These are phyloP conservation scores for Aspergillus pseudoglaucus DNA, from an alignment of 2,329 filamentous ascomycete genomes.

Conservation along the genomic window DNA sequence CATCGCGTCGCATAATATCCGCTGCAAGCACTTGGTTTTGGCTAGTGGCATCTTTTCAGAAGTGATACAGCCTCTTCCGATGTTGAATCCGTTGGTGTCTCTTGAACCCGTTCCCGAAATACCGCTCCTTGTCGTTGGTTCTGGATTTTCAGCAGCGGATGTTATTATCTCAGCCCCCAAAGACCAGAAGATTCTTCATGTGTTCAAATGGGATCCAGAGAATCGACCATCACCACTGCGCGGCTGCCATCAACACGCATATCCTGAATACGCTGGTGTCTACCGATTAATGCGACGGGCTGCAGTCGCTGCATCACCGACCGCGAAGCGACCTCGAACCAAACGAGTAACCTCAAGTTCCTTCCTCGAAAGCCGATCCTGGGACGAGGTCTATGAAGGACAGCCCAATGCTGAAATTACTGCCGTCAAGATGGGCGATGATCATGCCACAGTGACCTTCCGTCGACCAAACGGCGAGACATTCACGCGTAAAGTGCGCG, in stretches of 20 bases:
- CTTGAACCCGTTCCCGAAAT: conserved; percentile 19
- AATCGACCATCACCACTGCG: conserved; percentile 51
- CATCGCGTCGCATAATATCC: conserved; percentile 46
- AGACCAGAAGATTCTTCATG: conserved; percentile 50
- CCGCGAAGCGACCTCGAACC: conserved; percentile 19
- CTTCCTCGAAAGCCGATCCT: conserved; percentile 44
- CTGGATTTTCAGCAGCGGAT: conserved; percentile 58
- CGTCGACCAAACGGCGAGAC: conserved; percentile 36
- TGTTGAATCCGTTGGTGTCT: conserved; percentile 42
- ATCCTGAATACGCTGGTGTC: conserved; percentile 56
- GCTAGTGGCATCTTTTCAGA: conserved; percentile 55
- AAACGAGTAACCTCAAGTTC: conserved; percentile 37
- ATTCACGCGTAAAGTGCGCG: conserved; percentile 42
- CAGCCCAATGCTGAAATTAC: conserved; percentile 48
- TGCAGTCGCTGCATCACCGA: conserved; percentile 18
- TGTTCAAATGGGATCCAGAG: conserved; percentile 55
- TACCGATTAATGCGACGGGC: conserved; percentile 56
- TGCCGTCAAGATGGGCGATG: conserved; percentile 26
- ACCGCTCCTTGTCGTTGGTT: conserved; percentile 53
- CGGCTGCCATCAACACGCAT: conserved; percentile 54
- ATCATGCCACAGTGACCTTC: conserved; percentile 37
- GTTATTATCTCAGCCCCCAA: conserved; percentile 50
- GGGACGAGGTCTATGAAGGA: conserved; percentile 49
- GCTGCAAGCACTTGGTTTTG: conserved; percentile 51
- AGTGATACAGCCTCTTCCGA: conserved; percentile 45